phyloP scores from a whole-genome alignment of 169 alveolate species.

The Fabrea salina region DNA sequence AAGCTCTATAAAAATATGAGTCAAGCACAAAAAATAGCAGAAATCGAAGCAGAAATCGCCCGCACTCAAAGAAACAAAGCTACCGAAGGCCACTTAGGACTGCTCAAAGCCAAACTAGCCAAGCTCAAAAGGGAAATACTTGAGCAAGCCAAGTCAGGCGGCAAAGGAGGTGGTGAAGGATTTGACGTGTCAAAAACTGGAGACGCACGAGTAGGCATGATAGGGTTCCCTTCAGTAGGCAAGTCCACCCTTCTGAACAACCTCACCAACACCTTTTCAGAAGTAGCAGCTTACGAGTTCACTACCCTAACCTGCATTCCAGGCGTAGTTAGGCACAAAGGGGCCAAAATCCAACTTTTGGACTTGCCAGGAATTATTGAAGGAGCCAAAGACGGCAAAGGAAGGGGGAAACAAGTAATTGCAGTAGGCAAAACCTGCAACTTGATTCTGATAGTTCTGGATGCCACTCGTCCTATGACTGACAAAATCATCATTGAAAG shows the following conservation, averaged over 20 bases:
- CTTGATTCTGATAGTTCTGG: slow-evolving; percentile 72
- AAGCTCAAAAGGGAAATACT: slow-evolving; percentile 76
- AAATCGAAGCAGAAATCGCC: slow-evolving; percentile 89
- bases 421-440: slow-evolving; percentile 90
- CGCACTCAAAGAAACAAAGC: slow-evolving; percentile 91
- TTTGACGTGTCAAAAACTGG: slow-evolving; percentile 90
- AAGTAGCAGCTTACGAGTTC: slow-evolving; percentile 87
- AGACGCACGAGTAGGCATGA: slow-evolving; percentile 89
- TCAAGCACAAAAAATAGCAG: slow-evolving; percentile 86
- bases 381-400: slow-evolving; percentile 96
- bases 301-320: slow-evolving; percentile 90
- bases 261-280: slow-evolving; percentile 82
- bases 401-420: slow-evolving; percentile 95
- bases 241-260: slow-evolving; percentile 82
- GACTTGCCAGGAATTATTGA: slow-evolving; percentile 96
- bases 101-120: slow-evolving; percentile 86
- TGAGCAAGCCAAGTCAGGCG: slow-evolving; percentile 73
- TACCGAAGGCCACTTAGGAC: slow-evolving; percentile 86
- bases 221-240: slow-evolving; percentile 92
- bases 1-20: slow-evolving; percentile 50
- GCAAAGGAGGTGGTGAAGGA: slow-evolving; percentile 74
- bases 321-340: slow-evolving; percentile 84
- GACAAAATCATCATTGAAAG: slow-evolving; percentile 70
- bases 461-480: slow-evolving; percentile 74
- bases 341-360: slow-evolving; percentile 90